Evolutionary conservation across 495 filamentous ascomycete genomes (phyloP).

Genomic region (Aspergillus homomorphus): DNA sequence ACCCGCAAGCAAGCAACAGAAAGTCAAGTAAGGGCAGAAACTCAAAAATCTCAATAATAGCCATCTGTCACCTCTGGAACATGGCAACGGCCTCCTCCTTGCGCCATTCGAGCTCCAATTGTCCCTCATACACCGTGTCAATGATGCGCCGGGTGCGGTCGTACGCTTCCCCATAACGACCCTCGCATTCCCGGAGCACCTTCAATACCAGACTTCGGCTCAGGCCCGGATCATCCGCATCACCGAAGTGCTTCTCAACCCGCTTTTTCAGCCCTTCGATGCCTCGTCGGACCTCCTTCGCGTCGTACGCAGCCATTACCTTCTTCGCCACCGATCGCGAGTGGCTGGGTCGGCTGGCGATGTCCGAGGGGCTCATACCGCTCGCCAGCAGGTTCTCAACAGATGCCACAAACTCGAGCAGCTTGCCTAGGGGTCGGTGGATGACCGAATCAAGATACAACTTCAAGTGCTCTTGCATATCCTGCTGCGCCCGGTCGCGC

Average conservation of each 20-base stretch:
- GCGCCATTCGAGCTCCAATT: slow-evolving; percentile 60
- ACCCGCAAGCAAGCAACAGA: slow-evolving; percentile 3
- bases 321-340: slow-evolving; percentile 81
- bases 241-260: slow-evolving; percentile 94
- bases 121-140: slow-evolving; percentile 60
- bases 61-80: slow-evolving; percentile 44
- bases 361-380: slow-evolving; percentile 39
- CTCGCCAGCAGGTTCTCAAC: slow-evolving; percentile 64
- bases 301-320: slow-evolving; percentile 72
- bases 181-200: slow-evolving; percentile 79
- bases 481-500: slow-evolving; percentile 68
- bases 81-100: slow-evolving; percentile 54
- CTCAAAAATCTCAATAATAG: slow-evolving; percentile 14
- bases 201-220: slow-evolving; percentile 68
- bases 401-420: slow-evolving; percentile 85
- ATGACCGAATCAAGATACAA: slow-evolving; percentile 86
- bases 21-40: slow-evolving; percentile 16
- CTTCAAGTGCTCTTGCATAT: slow-evolving; percentile 83
- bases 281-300: slow-evolving; percentile 77
- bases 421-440: slow-evolving; percentile 79
- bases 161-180: slow-evolving; percentile 69
- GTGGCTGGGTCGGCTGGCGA: slow-evolving; percentile 74
- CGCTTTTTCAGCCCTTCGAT: slow-evolving; percentile 82
- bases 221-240: slow-evolving; percentile 71
- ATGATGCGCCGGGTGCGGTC: slow-evolving; percentile 65